Conservation (phyloP, 805 yeast species). For the Ogataea kodamae region DNA sequence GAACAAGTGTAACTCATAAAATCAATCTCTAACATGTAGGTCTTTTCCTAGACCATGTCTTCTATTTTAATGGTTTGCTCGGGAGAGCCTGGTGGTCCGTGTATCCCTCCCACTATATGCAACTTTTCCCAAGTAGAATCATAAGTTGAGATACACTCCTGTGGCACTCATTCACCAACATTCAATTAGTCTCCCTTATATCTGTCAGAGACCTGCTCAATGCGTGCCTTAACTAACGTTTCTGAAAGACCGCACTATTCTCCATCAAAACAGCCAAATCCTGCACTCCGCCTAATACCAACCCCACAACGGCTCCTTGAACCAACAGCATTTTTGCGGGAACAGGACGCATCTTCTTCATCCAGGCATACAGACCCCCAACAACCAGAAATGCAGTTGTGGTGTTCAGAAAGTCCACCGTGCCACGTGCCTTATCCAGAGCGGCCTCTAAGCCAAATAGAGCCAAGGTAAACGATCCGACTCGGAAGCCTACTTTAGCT, state of each 20-base stretch:
- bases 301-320: conserved; percentile 58
- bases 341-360: conserved; percentile 38
- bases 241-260: conserved; percentile 61
- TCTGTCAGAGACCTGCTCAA: no score
- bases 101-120: no score
- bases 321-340: conserved; percentile 42
- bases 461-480: conserved; percentile 42
- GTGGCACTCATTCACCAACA: no score
- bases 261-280: conserved; percentile 55
- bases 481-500: conserved; percentile 38
- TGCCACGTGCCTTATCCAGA: conserved; percentile 51
- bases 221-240: no score
- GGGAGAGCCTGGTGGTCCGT: no score
- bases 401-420: conserved; percentile 58
- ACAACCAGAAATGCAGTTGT: conserved; percentile 50
- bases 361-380: conserved; percentile 51
- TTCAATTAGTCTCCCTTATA: no score
- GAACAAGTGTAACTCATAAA: no score
- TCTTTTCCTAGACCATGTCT: no score
- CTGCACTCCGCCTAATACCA: conserved; percentile 59
- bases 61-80: no score
- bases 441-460: conserved; percentile 61
- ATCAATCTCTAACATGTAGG: no score
- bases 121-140: no score
- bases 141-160: no score